Conservation (phyloP, 1,139 yeast species). For the Spencermartinsiella ligniputridi region DNA sequence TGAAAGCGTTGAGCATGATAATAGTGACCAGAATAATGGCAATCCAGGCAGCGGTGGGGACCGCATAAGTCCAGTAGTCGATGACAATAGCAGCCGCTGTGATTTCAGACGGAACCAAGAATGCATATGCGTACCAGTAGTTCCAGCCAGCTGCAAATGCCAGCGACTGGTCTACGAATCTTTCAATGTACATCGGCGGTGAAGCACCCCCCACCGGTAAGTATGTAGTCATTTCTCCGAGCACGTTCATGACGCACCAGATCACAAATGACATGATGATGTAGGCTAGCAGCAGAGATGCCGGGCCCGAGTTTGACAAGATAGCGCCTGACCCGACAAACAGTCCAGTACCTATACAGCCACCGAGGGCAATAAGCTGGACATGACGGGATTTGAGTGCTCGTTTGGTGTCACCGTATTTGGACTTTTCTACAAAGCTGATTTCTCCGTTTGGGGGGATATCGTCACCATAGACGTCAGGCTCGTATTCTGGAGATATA, state of each 20-base stretch:
- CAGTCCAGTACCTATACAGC: conserved; percentile 76
- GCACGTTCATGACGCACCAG: conserved; percentile 52
- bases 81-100: conserved; percentile 76
- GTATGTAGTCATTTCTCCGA: conserved; percentile 60
- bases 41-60: conserved; percentile 77
- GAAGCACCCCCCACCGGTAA: conserved; percentile 41
- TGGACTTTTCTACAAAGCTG: conserved; percentile 1
- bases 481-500: not conserved
- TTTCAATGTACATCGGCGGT: conserved; percentile 26
- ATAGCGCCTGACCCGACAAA: conserved; percentile 66
- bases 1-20: conserved; percentile 51
- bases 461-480: conserved; percentile 5
- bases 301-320: conserved; percentile 60
- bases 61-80: conserved; percentile 66
- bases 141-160: conserved; percentile 82
- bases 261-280: conserved; percentile 48
- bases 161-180: conserved; percentile 48
- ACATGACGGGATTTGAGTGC: conserved; percentile 58
- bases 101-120: conserved; percentile 61
- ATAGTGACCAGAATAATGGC: conserved; percentile 58
- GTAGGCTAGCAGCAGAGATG: conserved; percentile 56
- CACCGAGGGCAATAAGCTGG: conserved; percentile 85
- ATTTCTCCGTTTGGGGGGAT: not conserved
- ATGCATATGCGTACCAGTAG: conserved; percentile 83
- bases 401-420: conserved; percentile 23